Base-by-base conservation (phyloP, 2,329 filamentous ascomycete genomes). In the Fusarium fujikuroi region DNA sequence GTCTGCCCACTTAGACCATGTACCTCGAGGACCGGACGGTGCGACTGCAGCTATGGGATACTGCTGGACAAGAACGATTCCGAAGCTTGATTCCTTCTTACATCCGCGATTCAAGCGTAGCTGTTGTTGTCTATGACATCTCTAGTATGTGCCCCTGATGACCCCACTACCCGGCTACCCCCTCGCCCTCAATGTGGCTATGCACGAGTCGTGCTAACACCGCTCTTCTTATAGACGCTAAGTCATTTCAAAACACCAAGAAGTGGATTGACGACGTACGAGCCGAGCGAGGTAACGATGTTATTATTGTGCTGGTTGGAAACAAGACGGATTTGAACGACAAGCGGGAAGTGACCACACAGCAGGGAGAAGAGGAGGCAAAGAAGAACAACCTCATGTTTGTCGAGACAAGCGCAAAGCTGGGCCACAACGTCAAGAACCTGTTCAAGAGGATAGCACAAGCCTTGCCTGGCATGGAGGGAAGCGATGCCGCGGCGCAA, bases 211-310 rank as follows among this genome's bases (percentile, higher is more conserved):
- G 49, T 62, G 50, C 76, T 79, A 72, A 79, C 59, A 69, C 15
- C 34, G n/a, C 23, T 42, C 46, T 37, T 56, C 40, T 49, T 54
- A 39, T 77, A 93, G 91, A 96, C 83, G 92, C 93, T 73, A 98
- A 98, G 85, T 97, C 95, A 30, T 99, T 99, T 87, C 93, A 98
- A 82, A 98, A 99, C 85, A 99, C 96, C 61, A 92, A 95, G 80
- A 99, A 99, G 88, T 99, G 97, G 96, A 97, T 99, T 75, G 96
- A 99, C 81, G 96, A 99, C 81, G 96, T 99, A 66, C 91, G 96
- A 71, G 95, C 95, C 58, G 96, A 99, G 87, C 91, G 96, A 80
- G 96, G 96, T 58, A 97, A 97, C 86, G 96, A 99, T 84, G 97
- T 99, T 69, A 99, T 99, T 79, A 98, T 99, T 79, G 96, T 99